Base-by-base conservation (phyloP, 306 rosid species). In the Medicago arabica region DNA sequence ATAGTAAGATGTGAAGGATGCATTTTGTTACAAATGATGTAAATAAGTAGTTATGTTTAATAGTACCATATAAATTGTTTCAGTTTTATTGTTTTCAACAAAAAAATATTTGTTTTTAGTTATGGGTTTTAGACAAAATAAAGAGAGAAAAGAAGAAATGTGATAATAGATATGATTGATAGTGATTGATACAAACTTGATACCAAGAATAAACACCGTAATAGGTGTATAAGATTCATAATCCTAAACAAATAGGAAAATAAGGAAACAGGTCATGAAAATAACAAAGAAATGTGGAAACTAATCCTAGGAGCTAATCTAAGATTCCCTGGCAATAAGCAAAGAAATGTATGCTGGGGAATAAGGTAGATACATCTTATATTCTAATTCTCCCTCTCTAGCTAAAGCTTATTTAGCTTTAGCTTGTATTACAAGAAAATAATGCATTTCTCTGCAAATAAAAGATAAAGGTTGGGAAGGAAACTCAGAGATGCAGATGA, bases 11-110 rank as follows among this genome's bases (percentile, higher is more conserved):
- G 71, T 66, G 53, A 66, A 17, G 16, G 36, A 41, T 65, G 54
- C 53, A 66, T 13, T 13, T 59, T 59, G 66, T 25, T 59, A 59
- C 66, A 59, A 59, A 14, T 59, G 66, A 59, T 25, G 66, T 59
- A 25, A 25, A 59, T 59, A 59, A 25, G 41, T 59, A 13, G 40
- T 11, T 59, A 34, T 57, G 36, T 57, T 19, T 57, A 57, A 10
- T 55, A 55, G 34, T 55, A 55, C 10, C 34, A 9, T 55, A 31
- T 19, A 19, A 19, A 9, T 19, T 55, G 7, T 53, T 55, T 19
- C 21, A 55, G 34, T 55, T 51, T 16, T 34, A 34, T 34, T 34
- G 38, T 34, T 34, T 34, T 4, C 21, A 16, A 51, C 16, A 51
- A 51, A 51, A 51, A 51, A 5, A 28, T 3, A 28, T 3, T 16